phyloP scores from a whole-genome alignment of 805 yeast genomes.

The Saturnispora bothae region DNA sequence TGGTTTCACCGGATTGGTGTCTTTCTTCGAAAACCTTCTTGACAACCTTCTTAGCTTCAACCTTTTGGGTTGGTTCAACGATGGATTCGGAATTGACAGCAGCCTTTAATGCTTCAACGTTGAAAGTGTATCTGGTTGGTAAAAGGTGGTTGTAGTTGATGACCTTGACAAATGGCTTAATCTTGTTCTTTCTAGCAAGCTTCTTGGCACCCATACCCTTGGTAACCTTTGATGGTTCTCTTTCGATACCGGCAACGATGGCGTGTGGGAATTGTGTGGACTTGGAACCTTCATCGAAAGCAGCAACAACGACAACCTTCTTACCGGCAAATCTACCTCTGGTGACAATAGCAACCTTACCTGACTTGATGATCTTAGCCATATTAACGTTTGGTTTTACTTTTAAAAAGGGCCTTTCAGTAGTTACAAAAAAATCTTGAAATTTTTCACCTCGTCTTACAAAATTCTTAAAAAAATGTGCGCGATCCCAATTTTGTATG shows the following conservation, averaged over 20 bases:
- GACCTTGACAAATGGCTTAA: conserved; percentile 98
- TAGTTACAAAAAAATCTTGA: background rate
- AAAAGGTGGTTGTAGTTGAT: conserved; percentile 99
- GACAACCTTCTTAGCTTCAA: conserved; percentile 97
- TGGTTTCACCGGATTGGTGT: conserved; percentile 99
- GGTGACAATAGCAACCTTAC: conserved; percentile 99
- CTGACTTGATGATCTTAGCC: conserved; percentile 99
- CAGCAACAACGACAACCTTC: conserved; percentile 98
- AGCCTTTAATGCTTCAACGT: conserved; percentile 90
- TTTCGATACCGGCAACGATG: conserved; percentile 98
- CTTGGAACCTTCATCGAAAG: conserved; percentile 98
- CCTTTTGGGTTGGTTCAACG: conserved; percentile 95
- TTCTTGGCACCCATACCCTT: conserved; percentile 92
- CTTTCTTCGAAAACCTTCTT: conserved; percentile 99
- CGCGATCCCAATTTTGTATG: background rate
- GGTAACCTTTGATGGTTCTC: conserved; percentile 95
- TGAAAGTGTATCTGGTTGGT: conserved; percentile 99
- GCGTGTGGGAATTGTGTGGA: conserved; percentile 99
- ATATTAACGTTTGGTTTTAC: conserved; percentile 33
- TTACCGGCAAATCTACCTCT: conserved; percentile 99
- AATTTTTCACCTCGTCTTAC: background rate
- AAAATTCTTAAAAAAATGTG: background rate
- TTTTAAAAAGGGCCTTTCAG: background rate
- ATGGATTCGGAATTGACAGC: conserved; percentile 88
- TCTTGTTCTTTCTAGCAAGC: conserved; percentile 93